Conservation (phyloP, 306 rosid genomes). For the Lupinus albus region DNA sequence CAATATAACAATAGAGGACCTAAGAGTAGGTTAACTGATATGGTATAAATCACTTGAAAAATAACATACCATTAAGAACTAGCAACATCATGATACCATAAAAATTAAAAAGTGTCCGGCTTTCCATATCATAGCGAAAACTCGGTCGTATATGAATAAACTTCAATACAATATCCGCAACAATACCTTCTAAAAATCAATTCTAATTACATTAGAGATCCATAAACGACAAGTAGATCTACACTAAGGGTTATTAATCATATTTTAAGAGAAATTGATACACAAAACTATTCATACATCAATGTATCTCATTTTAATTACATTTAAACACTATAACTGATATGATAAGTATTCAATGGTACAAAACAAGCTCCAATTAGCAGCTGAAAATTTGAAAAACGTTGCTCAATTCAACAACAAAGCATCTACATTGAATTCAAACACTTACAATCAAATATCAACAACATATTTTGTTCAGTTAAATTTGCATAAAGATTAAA, state of each 20-base stretch:
- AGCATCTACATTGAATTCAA: constrained; percentile 20
- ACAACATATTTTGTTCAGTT: no score
- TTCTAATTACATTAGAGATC: constrained; percentile 1
- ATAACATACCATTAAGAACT: no score
- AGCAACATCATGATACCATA: not conserved
- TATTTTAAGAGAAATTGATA: no score
- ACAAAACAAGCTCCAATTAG: not conserved
- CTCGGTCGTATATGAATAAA: not conserved
- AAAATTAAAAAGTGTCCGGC: not conserved
- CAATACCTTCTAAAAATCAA: constrained; percentile 6
- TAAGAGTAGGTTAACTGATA: not conserved
- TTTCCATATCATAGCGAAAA: constrained; percentile 20
- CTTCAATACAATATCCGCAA: no score
- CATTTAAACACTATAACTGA: not conserved
- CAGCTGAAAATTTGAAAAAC: not conserved
- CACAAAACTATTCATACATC: no score
- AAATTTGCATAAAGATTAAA: not conserved
- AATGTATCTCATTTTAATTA: no score
- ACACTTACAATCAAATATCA: no score
- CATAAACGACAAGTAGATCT: no score
- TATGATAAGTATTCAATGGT: not conserved
- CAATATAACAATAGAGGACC: not conserved
- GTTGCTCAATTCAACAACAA: constrained; percentile 25
- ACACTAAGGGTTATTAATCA: no score
- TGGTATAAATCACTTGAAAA: no score